A percentile compares a stretch with the other conserved stretches of the same genome.
phyloP scores from a whole-genome alignment of 306 rosid species.

The Astragalus membranaceus region DNA sequence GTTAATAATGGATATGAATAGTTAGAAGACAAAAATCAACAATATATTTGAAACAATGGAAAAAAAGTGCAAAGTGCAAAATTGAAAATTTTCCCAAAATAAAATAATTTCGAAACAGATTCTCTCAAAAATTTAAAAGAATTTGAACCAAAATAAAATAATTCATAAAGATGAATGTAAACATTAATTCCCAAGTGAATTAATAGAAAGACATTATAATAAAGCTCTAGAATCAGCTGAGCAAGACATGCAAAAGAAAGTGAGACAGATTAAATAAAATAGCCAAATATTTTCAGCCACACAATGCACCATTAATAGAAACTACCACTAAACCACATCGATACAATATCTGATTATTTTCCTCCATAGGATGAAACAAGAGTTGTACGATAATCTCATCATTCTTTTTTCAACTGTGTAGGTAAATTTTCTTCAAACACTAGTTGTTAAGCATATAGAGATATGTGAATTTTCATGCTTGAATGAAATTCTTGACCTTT shows the following conservation, averaged over 20 bases:
- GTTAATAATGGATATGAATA: too few relatives aligned
- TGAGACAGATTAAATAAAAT: not conserved
- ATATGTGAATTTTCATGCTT: constrained; percentile 31
- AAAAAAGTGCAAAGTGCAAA: too few relatives aligned
- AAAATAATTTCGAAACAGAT: too few relatives aligned
- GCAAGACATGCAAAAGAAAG: not conserved
- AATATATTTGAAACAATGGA: too few relatives aligned
- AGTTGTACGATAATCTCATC: not conserved
- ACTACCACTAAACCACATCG: not conserved
- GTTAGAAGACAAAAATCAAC: too few relatives aligned
- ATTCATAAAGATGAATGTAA: too few relatives aligned
- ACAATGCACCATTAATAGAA: not conserved
- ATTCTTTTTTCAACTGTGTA: not conserved
- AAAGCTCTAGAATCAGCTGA: too few relatives aligned
- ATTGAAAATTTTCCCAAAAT: too few relatives aligned
- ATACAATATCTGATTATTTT: not conserved
- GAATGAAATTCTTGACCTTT: constrained; percentile 60
- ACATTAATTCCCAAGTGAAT: too few relatives aligned
- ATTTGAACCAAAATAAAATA: too few relatives aligned
- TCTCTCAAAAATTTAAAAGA: too few relatives aligned
- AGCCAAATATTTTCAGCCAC: not conserved
- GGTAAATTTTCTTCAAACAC: constrained; percentile 6
- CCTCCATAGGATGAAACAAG: not conserved
- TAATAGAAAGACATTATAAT: too few relatives aligned
- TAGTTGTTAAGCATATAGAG: not conserved